Conservation (phyloP, 2,329 filamentous ascomycete genomes). For the Phyllosticta paracitricarpa region DNA sequence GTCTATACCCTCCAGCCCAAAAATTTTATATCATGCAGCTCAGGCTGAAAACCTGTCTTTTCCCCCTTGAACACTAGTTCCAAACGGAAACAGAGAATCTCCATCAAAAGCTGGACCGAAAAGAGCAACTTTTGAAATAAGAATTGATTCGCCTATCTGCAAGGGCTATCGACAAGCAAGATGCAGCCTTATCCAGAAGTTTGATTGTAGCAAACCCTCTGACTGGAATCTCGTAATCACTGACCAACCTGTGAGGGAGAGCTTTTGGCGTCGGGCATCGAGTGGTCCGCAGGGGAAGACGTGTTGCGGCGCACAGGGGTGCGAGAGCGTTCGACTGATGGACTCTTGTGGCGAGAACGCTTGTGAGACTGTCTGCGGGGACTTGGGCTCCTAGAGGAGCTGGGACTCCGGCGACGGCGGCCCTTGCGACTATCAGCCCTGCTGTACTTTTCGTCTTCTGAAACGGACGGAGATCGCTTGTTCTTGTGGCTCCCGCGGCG, state of each 20-base stretch:
- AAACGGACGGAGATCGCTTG: conserved; percentile 36
- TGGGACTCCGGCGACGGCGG: conserved; percentile 32
- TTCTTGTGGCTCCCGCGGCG: conserved; percentile 28
- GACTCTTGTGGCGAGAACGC: conserved; percentile 8
- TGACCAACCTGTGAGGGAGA: background rate
- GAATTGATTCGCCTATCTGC: background rate
- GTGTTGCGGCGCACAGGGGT: conserved; percentile 13
- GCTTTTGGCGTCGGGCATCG: background rate
- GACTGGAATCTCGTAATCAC: background rate
- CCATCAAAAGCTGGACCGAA: too few species aligned
- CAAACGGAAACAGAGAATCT: too few species aligned
- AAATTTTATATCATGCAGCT: too few species aligned
- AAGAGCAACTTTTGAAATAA: too few species aligned
- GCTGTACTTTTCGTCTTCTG: conserved; percentile 33
- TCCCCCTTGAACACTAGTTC: too few species aligned
- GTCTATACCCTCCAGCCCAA: too few species aligned
- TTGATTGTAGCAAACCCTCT: background rate
- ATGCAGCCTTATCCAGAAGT: background rate
- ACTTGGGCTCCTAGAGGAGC: conserved; percentile 32
- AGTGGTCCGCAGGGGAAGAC: conserved; percentile 5
- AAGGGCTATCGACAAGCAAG: background rate
- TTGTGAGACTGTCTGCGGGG: conserved; percentile 9
- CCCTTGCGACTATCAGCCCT: conserved; percentile 43
- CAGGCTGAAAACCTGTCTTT: too few species aligned
- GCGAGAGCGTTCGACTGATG: conserved; percentile 1